Evolutionary conservation across 331 rosid species (phyloP).

Genomic region (Malus hybrid): DNA sequence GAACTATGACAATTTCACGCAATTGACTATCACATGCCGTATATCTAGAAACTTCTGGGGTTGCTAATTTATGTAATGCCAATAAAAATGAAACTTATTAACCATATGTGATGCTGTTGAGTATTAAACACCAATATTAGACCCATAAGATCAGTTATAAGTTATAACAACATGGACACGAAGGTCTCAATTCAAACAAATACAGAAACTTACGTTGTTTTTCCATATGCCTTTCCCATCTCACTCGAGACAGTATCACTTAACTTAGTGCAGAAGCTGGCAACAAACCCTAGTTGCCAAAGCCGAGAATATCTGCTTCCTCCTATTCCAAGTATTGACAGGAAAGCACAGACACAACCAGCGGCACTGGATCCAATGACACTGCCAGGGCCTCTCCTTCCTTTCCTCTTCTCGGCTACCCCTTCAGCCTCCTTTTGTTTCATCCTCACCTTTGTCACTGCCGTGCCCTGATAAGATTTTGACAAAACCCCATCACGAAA

Average conservation of each 20-base stretch:
- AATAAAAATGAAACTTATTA: too few species aligned
- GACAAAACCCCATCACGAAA: not conserved
- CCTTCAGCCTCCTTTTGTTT: constrained; percentile 91
- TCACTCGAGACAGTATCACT: constrained; percentile 95
- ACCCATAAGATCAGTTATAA: not conserved
- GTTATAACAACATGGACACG: not conserved
- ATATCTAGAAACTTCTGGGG: too few species aligned
- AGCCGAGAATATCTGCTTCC: constrained; percentile 55
- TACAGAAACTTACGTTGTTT: constrained; percentile 60
- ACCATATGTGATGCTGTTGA: too few species aligned
- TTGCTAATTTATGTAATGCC: too few species aligned
- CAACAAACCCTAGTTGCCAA: constrained; percentile 89
- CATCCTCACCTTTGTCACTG: constrained; percentile 87
- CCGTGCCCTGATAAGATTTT: constrained; percentile 56
- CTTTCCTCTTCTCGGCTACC: constrained; percentile 88
- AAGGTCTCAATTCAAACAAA: not conserved
- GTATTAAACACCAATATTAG: too few species aligned
- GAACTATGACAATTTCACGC: not conserved
- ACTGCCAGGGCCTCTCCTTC: constrained; percentile 94
- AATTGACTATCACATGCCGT: not conserved
- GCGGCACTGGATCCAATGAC: constrained; percentile 98
- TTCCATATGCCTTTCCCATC: constrained; percentile 93
- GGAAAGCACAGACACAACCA: constrained; percentile 82
- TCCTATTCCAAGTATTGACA: constrained; percentile 58
- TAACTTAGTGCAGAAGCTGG: constrained; percentile 93